Evolutionary conservation across 805 yeast genomes (phyloP), one percentile per base, ranked within the genome.

Genomic region (Kuraishia piskuri): DNA sequence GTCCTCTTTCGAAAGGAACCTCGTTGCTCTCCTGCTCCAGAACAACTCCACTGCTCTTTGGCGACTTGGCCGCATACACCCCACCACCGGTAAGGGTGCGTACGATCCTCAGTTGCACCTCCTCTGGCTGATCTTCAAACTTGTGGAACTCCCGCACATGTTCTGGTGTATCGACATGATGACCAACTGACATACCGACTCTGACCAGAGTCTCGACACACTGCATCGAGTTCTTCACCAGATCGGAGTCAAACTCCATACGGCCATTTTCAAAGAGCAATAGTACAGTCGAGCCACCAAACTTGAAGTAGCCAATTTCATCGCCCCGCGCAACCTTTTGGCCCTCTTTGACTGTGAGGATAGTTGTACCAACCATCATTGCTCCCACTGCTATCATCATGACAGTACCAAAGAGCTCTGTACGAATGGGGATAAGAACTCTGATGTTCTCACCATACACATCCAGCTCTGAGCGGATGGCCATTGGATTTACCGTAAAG

Each of bases 401-500:
- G 20, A 92, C 86, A 0, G 79, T 75, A 0, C 97, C 97, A 65
- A 89, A 91, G n/a, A 78, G 72, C 31, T 77, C 74, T 1, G 96
- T 81, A 26, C 86, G 80, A 21, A 92, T 83, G 0, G 96, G 90
- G 1, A 91, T 75, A 1, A 90, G 70, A 3, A 84, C 84, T 45
- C 98, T 75, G 1, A 88, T 83, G 62, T 92, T 92, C 61, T 91
- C 97, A 8, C 97, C 96, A 69, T 82, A 94, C 0, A 92, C 97
- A 66, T 92, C 98, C 53, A 92, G 69, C 10, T 82, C 80, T 1
- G 96, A 87, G 54, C 98, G 70, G 36, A 94, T 80, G 0, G 98
- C 98, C 98, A 92, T 92, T 1, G 98, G 98, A 63, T 92, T 92
- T 20, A 92, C 99, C 0, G 98, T 92, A 65, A 89, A 92, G 65